Base-by-base conservation (phyloP, 495 filamentous ascomycete genomes). In the Melanomma pulvis-pyrius region DNA sequence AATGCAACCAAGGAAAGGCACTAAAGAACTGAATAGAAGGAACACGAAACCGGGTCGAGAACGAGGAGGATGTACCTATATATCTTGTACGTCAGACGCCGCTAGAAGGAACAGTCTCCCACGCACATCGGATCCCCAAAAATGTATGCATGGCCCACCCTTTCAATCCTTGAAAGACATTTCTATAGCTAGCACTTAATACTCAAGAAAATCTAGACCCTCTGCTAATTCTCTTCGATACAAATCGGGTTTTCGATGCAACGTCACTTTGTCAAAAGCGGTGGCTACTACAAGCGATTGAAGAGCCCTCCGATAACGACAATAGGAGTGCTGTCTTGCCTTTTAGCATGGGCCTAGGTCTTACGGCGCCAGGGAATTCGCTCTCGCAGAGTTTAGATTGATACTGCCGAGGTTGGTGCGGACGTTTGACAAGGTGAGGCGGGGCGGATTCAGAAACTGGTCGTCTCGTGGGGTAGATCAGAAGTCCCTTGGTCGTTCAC, bases 261-360 rank as follows among this genome's bases (percentile, higher is more conserved):
- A 70, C 78, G 21, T 54, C 71, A 17, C 86, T 82, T 61, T 61
- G 77, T n/a, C 84, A 83, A 0, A 83, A 86, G 64, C 77, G 83
- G 12, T 87, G 81, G 49, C 51, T 82, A 1, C 76, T 69, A 0
- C 72, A 77, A 28, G 11, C 52, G 63, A n/a, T 39, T 28, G 15
- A 11, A 32, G n/a, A 44, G 5, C 51, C 63, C 26, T 83, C 76
- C 66, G 67, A 59, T n/a, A 74, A 77, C 24, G 84, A 86, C 59
- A 68, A 75, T 8, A 67, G 73, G 15, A 75, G 76, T n/a, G 78
- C 77, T 7, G 68, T 81, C 25, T 79, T 83, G 65, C 84, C 86
- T 1, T 90, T 89, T 58, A 77, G 79, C 26, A 22, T 82, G 87
- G 87, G 0, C 79, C 82, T 0, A 72, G 87, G 21, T 84, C 87